Evolutionary conservation across 1,284 basidiomycete genomes (phyloP).

Genomic region (Leccinum solheimii): DNA sequence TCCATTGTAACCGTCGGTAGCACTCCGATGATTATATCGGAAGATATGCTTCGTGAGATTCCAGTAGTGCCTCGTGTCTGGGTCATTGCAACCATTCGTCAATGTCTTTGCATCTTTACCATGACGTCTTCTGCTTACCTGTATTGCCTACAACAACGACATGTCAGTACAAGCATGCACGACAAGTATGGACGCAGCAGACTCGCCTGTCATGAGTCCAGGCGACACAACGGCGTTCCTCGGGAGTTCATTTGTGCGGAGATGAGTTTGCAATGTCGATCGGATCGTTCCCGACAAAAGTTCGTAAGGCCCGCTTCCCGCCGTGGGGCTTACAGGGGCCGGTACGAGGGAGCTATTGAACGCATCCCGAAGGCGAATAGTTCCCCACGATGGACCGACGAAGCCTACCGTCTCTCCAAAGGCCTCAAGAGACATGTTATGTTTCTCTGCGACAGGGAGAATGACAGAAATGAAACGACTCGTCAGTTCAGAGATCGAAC

Average conservation of each 20-base stretch:
- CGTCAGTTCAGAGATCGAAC: constrained; percentile 37
- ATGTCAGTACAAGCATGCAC: constrained; percentile 7
- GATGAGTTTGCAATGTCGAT: constrained; percentile 33
- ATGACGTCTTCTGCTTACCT: constrained; percentile 19
- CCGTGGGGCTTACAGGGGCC: constrained; percentile 51
- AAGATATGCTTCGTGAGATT: constrained; percentile 49
- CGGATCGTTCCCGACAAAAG: constrained; percentile 52
- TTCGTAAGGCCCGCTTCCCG: constrained; percentile 41
- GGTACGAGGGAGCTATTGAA: constrained; percentile 46
- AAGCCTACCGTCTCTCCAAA: constrained; percentile 39
- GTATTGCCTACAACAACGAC: constrained; percentile 35
- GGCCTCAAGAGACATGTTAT: constrained; percentile 44
- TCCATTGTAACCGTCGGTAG: constrained; percentile 38
- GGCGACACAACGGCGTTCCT: constrained; percentile 17
- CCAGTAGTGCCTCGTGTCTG: constrained; percentile 50
- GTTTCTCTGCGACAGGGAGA: constrained; percentile 35
- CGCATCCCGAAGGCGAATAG: constrained; percentile 36
- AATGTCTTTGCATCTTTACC: constrained; percentile 20
- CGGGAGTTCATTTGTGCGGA: constrained; percentile 24
- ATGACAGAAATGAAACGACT: constrained; percentile 37
- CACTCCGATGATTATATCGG: constrained; percentile 44
- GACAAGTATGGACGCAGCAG: constrained; percentile 7
- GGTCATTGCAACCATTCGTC: constrained; percentile 25
- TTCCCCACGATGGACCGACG: constrained; percentile 21
- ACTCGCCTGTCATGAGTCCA: constrained; percentile 27